Percentiles rank a stretch among this genome's conserved stretches.
Conservation (phyloP, 176 grass and related monocot species). For the Oryza meridionalis region DNA sequence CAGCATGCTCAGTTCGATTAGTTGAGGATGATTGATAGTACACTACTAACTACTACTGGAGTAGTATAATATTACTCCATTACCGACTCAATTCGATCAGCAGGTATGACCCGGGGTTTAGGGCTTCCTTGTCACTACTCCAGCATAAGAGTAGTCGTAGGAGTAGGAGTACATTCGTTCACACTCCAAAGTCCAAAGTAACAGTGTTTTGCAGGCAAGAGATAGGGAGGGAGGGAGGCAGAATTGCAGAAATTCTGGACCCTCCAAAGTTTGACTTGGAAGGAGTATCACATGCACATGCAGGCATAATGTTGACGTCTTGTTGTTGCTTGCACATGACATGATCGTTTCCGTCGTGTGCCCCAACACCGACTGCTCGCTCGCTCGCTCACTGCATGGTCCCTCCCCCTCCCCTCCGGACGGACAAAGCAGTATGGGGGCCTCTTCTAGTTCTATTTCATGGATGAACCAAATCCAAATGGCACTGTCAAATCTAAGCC, state of each 20-base stretch:
- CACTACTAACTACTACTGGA: too few relatives aligned
- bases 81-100: not conserved
- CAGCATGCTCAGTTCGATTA: too few relatives aligned
- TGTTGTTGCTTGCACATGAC: not conserved
- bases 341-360: conserved; percentile 2
- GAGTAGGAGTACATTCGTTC: not conserved
- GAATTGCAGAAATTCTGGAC: not conserved
- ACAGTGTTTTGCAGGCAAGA: not conserved
- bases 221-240: not conserved
- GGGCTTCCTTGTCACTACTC: not conserved
- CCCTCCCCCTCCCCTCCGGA: not conserved
- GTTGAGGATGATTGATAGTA: too few relatives aligned
- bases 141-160: too few relatives aligned
- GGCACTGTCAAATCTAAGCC: too few relatives aligned
- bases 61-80: too few relatives aligned
- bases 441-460: too few relatives aligned
- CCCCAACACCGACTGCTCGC: not conserved
- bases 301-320: not conserved
- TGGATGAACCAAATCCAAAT: not conserved
- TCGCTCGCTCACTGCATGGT: not conserved
- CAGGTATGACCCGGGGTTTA: not conserved
- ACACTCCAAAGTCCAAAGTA: not conserved
- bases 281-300: not conserved
- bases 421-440: too few relatives aligned
- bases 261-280: not conserved